These are phyloP conservation scores for Beauveria sp. DNA, from an alignment of 2,329 filamentous ascomycete species.

Conservation along the genomic window DNA sequence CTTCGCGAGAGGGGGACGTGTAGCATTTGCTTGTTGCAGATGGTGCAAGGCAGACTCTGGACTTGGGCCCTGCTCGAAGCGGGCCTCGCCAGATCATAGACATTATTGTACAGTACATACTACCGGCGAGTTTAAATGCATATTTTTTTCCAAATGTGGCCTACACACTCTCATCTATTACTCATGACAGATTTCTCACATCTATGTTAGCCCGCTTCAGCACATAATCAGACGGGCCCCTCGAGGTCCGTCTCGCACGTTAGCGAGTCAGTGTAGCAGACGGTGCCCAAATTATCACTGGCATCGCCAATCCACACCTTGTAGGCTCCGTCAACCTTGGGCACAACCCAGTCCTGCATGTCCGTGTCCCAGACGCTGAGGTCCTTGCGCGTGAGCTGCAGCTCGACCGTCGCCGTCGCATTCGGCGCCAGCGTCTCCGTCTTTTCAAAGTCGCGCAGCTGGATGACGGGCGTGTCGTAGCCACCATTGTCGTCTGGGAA, in stretches of 20 bases:
- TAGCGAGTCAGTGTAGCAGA: constrained; percentile 23
- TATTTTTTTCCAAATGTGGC: not conserved
- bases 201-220: not conserved
- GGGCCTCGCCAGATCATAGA: not conserved
- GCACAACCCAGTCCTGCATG: constrained; percentile 60
- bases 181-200: not conserved
- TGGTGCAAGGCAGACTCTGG: not conserved
- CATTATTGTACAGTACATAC: not conserved
- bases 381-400: constrained; percentile 59
- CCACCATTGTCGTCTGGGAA: constrained; percentile 26
- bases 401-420: constrained; percentile 43
- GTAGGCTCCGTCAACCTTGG: constrained; percentile 27
- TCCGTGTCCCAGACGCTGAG: constrained; percentile 65
- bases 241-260: constrained; percentile 19
- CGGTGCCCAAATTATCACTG: constrained; percentile 26
- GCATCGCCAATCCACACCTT: constrained; percentile 32
- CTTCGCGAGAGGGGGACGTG: not conserved
- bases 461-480: constrained; percentile 57
- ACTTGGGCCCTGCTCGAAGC: not conserved
- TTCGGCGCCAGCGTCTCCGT: constrained; percentile 45
- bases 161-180: not conserved
- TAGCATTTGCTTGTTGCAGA: not conserved
- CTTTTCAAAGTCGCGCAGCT: constrained; percentile 70
- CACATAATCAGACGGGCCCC: constrained; percentile 2
- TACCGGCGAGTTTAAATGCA: constrained; percentile 1